Base-by-base conservation (phyloP, 495 filamentous ascomycete species). In the Annulohypoxylon bovei region DNA sequence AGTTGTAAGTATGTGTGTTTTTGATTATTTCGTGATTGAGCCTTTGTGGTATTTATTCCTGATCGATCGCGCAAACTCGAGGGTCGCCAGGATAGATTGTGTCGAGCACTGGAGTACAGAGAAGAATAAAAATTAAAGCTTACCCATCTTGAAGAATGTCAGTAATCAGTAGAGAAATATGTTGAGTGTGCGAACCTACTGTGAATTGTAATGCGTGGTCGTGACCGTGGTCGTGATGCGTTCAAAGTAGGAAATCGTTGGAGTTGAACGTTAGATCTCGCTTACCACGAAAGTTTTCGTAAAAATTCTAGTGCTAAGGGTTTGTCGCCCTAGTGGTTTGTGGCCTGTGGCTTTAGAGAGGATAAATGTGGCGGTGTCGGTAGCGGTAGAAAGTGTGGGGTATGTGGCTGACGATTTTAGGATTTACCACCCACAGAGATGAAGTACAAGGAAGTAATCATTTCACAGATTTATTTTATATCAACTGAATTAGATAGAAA, bases 121-220 rank as follows among this genome's bases (percentile, higher is more conserved):
- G 32, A 62, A 42, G 35, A 72, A 77, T 67, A 67, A 53, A 55
- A 75, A 62, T 62, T 65, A 25, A 28, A 64, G 80, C 82, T 84
- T 84, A 84, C 82, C 82, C 82, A 84, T 84, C 82, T 84, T 58
- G n/a, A 59, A 67, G 3, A 32, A 66, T 65, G 69, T 82, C 65
- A 79, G 77, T 33, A 64, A 40, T 63, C 9, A 66, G 37, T 44
- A 22, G 61, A 35, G 25, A 9, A n/a, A 18, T 49, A 40, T 40
- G 28, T 33, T 53, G 52, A 39, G 20, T 49, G 63, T 62, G n/a
- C n/a, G 18, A 62, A 72, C 82, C 74, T 80, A 84, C 82, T 80
- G 70, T 84, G 80, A 79, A 68, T 75, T 77, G 72, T 23, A 71
- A 56, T 75, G 37, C 71, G 67, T 72, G 67, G 74, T 74, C 65